Evolutionary conservation across 176 grass and related monocot genomes (phyloP).

Genomic region (Oryza coarctata): DNA sequence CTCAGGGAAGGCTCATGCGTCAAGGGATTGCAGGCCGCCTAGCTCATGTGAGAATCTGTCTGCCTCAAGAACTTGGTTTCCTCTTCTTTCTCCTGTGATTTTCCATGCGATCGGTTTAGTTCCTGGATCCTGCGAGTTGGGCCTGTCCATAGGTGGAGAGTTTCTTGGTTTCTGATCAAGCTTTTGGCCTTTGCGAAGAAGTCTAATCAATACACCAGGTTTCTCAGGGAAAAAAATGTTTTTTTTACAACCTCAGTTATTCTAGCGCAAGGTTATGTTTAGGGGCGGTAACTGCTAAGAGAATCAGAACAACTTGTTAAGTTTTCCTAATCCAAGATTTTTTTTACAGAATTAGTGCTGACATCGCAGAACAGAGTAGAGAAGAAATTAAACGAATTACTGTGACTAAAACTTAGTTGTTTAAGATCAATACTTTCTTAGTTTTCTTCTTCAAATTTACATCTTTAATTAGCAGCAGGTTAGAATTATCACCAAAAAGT

Average conservation of each 20-base stretch:
- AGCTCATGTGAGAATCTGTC: conserved; percentile 51
- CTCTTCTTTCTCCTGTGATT: not conserved
- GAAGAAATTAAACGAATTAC: not conserved
- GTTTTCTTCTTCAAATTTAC: not conserved
- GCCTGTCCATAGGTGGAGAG: not conserved
- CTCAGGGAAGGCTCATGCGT: conserved; percentile 31
- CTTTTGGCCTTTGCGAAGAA: not conserved
- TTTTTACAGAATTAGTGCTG: not conserved
- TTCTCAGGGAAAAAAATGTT: not conserved
- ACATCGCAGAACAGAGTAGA: not conserved
- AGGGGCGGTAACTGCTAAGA: not conserved
- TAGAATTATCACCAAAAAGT: not conserved
- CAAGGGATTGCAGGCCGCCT: conserved; percentile 41
- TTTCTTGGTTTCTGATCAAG: conserved; percentile 27
- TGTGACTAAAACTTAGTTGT: not conserved
- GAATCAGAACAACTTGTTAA: not conserved
- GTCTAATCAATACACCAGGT: not conserved
- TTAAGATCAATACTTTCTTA: not conserved
- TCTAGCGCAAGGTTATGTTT: not conserved
- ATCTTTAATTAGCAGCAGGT: not conserved
- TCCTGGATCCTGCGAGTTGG: not conserved
- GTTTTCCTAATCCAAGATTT: not conserved
- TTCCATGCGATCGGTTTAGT: not conserved
- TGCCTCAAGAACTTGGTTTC: not conserved
- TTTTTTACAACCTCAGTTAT: not conserved